Evolutionary conservation across 495 filamentous ascomycete genomes (phyloP).

Genomic region (Penicillium manginii): DNA sequence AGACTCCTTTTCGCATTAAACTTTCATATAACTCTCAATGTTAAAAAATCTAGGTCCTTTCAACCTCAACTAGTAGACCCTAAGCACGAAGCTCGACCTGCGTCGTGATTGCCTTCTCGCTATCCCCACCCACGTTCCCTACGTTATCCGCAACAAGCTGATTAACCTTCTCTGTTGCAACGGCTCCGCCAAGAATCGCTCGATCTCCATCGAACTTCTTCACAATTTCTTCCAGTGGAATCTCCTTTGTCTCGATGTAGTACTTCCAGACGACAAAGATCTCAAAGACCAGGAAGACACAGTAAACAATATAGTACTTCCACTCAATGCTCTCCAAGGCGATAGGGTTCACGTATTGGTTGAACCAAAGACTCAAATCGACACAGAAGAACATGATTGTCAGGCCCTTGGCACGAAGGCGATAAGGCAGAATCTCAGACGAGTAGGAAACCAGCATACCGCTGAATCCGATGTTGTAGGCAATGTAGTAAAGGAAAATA

Average conservation of each 20-base stretch:
- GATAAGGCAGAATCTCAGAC: slow-evolving; percentile 67
- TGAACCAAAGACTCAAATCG: slow-evolving; percentile 56
- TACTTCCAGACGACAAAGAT: slow-evolving; percentile 64
- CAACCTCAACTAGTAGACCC: background rate
- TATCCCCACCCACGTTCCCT: background rate
- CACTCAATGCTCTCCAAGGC: slow-evolving; percentile 58
- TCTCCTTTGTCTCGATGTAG: slow-evolving; percentile 68
- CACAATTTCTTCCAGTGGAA: slow-evolving; percentile 67
- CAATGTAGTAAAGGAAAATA: slow-evolving; percentile 62
- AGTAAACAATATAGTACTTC: slow-evolving; percentile 68
- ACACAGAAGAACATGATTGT: slow-evolving; percentile 66
- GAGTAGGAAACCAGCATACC: slow-evolving; percentile 65
- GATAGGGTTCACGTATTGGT: slow-evolving; percentile 62
- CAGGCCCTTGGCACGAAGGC: slow-evolving; percentile 69
- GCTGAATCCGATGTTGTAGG: slow-evolving; percentile 63
- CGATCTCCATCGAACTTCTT: slow-evolving; percentile 64
- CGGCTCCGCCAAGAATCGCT: slow-evolving; percentile 39
- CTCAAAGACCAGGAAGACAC: slow-evolving; percentile 63
- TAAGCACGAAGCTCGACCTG: slow-evolving; percentile 11
- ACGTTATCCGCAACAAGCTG: slow-evolving; percentile 3
- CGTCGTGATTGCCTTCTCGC: slow-evolving; percentile 17
- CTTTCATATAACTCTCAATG: no score
- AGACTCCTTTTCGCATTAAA: no score
- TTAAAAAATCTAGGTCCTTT: no score
- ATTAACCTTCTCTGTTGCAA: slow-evolving; percentile 20